These are phyloP conservation scores for Delonix regia DNA, from an alignment of 306 rosid genomes.

Conservation along the genomic window DNA sequence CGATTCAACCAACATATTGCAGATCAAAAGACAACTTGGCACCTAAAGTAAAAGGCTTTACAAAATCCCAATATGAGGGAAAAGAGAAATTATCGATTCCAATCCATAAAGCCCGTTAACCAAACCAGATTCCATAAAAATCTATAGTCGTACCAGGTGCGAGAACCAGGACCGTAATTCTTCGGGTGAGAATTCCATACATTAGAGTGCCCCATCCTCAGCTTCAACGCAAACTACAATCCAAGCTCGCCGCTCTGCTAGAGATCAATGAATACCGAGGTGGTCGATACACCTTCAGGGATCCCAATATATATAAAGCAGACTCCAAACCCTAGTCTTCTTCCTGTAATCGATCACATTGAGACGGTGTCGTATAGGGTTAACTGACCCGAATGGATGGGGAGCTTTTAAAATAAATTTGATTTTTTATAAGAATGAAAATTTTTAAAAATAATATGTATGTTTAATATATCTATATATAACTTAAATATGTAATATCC, in stretches of 20 bases:
- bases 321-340: slow-evolving; percentile 49
- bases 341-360: background rate
- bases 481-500: too few relatives aligned
- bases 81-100: background rate
- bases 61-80: background rate
- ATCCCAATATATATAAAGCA: slow-evolving; percentile 2
- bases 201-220: slow-evolving; percentile 77
- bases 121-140: background rate
- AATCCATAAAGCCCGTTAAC: background rate
- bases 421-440: too few relatives aligned
- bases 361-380: background rate
- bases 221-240: background rate
- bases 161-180: slow-evolving; percentile 93
- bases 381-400: too few relatives aligned
- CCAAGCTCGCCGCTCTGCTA: slow-evolving; percentile 18
- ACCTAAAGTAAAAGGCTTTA: background rate
- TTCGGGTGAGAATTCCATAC: slow-evolving; percentile 96
- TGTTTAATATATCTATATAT: too few relatives aligned
- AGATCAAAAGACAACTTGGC: background rate
- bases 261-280: background rate
- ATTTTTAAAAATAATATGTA: too few relatives aligned
- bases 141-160: slow-evolving; percentile 63
- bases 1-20: background rate
- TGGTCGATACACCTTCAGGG: accelerated
- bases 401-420: too few relatives aligned